Evolutionary conservation across 331 rosid species (phyloP).

Genomic region (Dryas integrifolia): DNA sequence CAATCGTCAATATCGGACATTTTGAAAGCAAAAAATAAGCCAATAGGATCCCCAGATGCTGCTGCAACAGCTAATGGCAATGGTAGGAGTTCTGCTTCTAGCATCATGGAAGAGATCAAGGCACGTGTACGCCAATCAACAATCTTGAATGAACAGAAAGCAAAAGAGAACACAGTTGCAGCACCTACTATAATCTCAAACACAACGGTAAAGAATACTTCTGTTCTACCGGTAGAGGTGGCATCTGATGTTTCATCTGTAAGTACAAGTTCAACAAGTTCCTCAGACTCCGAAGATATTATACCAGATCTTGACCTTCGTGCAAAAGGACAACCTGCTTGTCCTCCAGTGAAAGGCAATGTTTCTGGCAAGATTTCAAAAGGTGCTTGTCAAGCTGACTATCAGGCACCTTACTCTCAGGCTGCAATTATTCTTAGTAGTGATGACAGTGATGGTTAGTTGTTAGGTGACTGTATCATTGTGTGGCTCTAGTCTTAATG

Average conservation of each 20-base stretch:
- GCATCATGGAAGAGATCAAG: conserved; percentile 20
- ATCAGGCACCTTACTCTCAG: not conserved
- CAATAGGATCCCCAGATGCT: not conserved
- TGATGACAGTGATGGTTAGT: conserved; percentile 10
- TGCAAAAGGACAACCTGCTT: not conserved
- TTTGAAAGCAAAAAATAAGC: conserved; percentile 22
- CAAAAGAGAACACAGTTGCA: conserved; percentile 21
- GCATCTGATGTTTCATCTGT: conserved; percentile 41
- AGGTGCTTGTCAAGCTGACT: not conserved
- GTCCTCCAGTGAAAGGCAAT: not conserved
- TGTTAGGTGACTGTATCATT: not conserved
- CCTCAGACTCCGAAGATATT: conserved; percentile 23
- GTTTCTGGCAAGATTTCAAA: not conserved
- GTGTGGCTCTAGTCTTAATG: not conserved
- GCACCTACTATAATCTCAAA: conserved; percentile 14
- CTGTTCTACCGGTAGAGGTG: conserved; percentile 22
- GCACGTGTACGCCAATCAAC: conserved; percentile 20
- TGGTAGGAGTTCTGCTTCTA: conserved; percentile 9
- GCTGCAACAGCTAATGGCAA: conserved; percentile 13
- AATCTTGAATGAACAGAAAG: conserved; percentile 25
- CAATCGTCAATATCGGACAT: conserved; percentile 22
- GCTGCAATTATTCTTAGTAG: not conserved
- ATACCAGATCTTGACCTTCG: conserved; percentile 1
- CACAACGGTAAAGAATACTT: conserved; percentile 6
- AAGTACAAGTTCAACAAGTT: conserved; percentile 33